Base-by-base conservation (phyloP, 78 protist genomes). In the Creolimax fragrantissima region DNA sequence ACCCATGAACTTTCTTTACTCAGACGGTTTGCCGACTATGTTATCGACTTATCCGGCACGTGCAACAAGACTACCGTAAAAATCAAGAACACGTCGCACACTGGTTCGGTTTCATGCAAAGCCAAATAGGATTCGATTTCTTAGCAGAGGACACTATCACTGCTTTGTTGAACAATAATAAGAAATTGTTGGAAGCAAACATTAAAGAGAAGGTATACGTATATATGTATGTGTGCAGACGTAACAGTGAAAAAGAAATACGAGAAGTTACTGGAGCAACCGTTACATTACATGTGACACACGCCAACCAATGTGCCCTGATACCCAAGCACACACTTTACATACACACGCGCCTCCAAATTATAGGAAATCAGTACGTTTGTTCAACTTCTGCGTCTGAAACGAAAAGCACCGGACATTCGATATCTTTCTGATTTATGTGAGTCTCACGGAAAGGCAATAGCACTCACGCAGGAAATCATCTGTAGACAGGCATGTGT, bases 121-220 rank as follows among this genome's bases (percentile, higher is more conserved):
- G 32, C 24, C 94, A 92, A 36, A 92, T 92, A 3, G 90, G 90
- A n/a, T 11, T 24, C 47, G 85, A 42, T 45, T 3, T 92, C 3
- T 4, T n/a, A 4, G 94, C 91, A 39, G 94, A 92, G 91, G 90
- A 85, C 42, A 45, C 90, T 81, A 85, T 92, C 88, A 92, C 94
- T 42, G 35, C 81, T 24, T 74, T 92, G 39, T 88, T 92, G n/a
- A 45, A 92, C 94, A 45, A 67, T 45, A 92, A 92, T 74, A 42
- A 85, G 83, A 85, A 86, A 47, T 88, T 92, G 35, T 44, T 86
- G 24, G 91, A 92, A 47, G 42, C 44, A 24, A 44, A 44, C 17
- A 58, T 92, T 41, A 2, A 2, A 44, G 37, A 83, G 42, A 83
- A 83, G 74, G 74, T 58, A 58, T n/a, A n/a, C n/a, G n/a, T n/a